Conservation (phyloP, 2,329 filamentous ascomycete genomes). For the Myriosclerotinia scirpicola region DNA sequence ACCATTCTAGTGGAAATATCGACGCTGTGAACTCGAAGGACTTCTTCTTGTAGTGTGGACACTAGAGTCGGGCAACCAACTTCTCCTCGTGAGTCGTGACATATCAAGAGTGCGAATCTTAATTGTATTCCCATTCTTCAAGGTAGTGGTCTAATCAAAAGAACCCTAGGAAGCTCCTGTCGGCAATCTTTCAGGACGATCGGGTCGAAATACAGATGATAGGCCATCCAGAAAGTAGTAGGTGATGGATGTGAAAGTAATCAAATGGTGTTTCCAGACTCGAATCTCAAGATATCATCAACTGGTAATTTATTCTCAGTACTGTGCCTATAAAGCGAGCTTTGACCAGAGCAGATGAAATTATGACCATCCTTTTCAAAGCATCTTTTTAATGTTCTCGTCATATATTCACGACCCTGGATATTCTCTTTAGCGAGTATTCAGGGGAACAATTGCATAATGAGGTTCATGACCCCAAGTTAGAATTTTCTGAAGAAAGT, state of each 20-base stretch:
- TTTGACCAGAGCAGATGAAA: conserved; percentile 43
- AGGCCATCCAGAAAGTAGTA: conserved; percentile 46
- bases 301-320: conserved; percentile 40
- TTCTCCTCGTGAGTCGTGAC: conserved; percentile 11
- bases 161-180: conserved; percentile 16
- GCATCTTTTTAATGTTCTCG: conserved; percentile 44
- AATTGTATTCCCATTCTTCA: not conserved
- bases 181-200: conserved; percentile 39
- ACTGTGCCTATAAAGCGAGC: conserved; percentile 42
- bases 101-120: not conserved
- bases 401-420: conserved; percentile 41
- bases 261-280: conserved; percentile 45
- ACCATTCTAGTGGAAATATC: conserved; percentile 43
- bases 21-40: conserved; percentile 44
- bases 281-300: conserved; percentile 45
- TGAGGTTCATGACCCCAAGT: conserved; percentile 1
- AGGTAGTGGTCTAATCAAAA: not conserved
- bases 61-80: conserved; percentile 43
- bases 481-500: not conserved
- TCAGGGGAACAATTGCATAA: conserved; percentile 22
- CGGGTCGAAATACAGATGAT: conserved; percentile 42
- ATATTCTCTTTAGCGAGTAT: conserved; percentile 37
- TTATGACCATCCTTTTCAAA: conserved; percentile 44
- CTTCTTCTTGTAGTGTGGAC: conserved; percentile 47
- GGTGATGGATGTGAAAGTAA: conserved; percentile 45